phyloP scores from a whole-genome alignment of 148 eudicot genomes.

The Selenicereus undatus region DNA sequence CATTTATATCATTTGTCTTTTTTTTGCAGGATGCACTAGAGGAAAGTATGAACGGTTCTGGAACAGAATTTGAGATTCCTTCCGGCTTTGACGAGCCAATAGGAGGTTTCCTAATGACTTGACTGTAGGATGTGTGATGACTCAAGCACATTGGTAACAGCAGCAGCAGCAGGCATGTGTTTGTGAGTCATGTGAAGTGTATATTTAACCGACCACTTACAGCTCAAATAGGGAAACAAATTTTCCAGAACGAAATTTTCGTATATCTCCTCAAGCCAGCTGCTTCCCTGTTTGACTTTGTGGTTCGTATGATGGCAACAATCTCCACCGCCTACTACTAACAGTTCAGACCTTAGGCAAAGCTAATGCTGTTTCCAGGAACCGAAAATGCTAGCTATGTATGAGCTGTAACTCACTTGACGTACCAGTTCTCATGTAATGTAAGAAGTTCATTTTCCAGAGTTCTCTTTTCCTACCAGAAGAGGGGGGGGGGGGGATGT shows the following conservation, averaged over 20 bases:
- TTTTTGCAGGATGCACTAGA: slow-evolving; percentile 35
- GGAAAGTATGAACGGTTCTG: slow-evolving; percentile 29
- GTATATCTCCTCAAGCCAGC: slow-evolving; percentile 2
- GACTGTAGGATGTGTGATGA: background rate
- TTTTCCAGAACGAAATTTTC: slow-evolving; percentile 12
- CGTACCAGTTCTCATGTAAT: background rate
- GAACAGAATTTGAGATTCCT: slow-evolving; percentile 34
- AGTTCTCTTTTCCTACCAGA: too few relatives aligned
- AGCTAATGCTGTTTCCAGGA: slow-evolving; percentile 17
- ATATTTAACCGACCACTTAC: slow-evolving; percentile 9
- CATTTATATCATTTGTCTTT: background rate
- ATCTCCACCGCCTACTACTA: background rate
- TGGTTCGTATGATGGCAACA: background rate
- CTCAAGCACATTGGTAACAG: background rate
- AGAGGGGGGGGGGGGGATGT: too few relatives aligned
- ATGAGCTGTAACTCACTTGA: background rate
- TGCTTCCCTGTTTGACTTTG: slow-evolving; percentile 1
- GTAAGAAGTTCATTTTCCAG: too few relatives aligned
- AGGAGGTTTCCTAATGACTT: slow-evolving; percentile 17
- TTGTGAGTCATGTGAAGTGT: slow-evolving; percentile 12
- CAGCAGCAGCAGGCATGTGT: background rate
- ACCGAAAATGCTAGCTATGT: background rate
- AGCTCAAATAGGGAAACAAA: slow-evolving; percentile 7
- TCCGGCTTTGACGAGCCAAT: slow-evolving; percentile 32
- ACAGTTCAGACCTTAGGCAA: background rate